Percentiles rank a stretch among this genome's conserved stretches.
Evolutionary conservation across 1,139 yeast species (phyloP).

Genomic region (Barnettozyma hawaiiensis): DNA sequence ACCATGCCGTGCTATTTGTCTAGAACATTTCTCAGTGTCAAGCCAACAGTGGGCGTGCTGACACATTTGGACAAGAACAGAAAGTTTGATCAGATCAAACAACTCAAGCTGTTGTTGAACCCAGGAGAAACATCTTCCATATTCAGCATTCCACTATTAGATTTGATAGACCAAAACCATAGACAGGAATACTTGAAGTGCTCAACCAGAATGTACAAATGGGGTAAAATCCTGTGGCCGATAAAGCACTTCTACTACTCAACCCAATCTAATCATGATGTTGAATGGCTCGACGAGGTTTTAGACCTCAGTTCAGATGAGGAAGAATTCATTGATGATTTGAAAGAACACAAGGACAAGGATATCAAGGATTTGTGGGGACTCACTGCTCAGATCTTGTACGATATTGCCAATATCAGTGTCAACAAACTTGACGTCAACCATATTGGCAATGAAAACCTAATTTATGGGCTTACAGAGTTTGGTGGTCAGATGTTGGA

Average conservation of each 20-base stretch:
- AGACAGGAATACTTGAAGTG: conserved; percentile 32
- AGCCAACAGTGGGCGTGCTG: conserved; percentile 75
- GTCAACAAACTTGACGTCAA: conserved; percentile 9
- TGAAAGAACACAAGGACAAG: conserved; percentile 26
- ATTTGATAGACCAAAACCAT: conserved; percentile 39
- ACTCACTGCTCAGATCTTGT: conserved; percentile 77
- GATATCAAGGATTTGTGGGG: conserved; percentile 80
- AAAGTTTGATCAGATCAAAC: conserved; percentile 27
- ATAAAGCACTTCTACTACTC: conserved; percentile 59
- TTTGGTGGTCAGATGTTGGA: conserved; percentile 43
- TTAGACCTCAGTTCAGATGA: conserved; percentile 55
- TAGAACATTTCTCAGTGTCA: conserved; percentile 73
- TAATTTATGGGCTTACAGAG: conserved; percentile 50
- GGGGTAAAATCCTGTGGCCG: conserved; percentile 73
- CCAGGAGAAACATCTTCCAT: conserved; percentile 70
- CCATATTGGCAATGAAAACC: conserved; percentile 57
- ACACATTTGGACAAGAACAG: conserved; percentile 25
- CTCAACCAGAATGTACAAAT: conserved; percentile 31
- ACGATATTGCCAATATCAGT: conserved; percentile 65
- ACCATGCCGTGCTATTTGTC: conserved; percentile 71
- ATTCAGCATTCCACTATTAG: conserved; percentile 63
- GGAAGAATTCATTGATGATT: conserved; percentile 32
- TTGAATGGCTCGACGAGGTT: conserved; percentile 55
- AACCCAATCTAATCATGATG: conserved; percentile 47
- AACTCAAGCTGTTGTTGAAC: conserved; percentile 41